Evolutionary conservation across 129 eudicot species (phyloP).

Genomic region (Apium graveolens): DNA sequence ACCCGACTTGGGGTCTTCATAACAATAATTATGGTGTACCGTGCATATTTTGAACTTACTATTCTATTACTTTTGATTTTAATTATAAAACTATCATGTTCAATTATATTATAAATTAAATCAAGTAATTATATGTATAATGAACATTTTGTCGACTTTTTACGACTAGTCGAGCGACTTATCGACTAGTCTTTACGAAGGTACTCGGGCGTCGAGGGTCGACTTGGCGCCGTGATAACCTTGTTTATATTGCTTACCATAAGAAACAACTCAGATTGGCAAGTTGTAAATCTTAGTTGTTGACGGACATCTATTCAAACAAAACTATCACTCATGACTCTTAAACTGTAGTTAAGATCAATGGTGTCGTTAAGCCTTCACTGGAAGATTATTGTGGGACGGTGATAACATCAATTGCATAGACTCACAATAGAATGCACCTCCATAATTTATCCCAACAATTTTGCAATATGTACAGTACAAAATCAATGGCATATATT

Average conservation of each 20-base stretch:
- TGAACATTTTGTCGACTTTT: no score
- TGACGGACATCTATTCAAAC: neutral
- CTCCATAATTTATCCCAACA: neutral
- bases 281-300: neutral
- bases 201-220: no score
- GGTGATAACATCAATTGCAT: neutral
- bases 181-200: no score
- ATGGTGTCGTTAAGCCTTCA: neutral
- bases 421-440: neutral
- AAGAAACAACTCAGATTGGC: neutral
- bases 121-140: no score
- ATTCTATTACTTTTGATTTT: no score
- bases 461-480: neutral
- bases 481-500: neutral
- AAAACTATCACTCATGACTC: neutral
- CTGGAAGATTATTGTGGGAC: neutral
- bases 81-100: no score
- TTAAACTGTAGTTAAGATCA: neutral
- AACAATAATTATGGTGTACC: no score
- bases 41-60: no score
- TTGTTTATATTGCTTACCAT: neutral
- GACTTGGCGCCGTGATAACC: no score
- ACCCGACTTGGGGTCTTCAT: no score
- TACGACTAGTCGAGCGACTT: no score
- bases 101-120: no score